Evolutionary conservation across 2,329 filamentous ascomycete genomes (phyloP).

Genomic region (Pyricularia sp.): DNA sequence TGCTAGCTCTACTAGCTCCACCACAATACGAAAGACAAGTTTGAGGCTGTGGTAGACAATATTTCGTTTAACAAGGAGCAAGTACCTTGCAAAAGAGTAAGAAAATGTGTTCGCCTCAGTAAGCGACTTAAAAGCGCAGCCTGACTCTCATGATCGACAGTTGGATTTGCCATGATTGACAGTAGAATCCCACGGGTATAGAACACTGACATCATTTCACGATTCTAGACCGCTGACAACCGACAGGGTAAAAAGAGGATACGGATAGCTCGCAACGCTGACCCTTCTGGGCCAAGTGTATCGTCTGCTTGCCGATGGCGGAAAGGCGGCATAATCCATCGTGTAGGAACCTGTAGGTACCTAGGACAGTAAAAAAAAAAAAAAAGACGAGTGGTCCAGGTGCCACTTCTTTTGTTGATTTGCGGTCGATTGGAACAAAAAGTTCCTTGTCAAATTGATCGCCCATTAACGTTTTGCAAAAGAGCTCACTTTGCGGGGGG

Average conservation of each 20-base stretch:
- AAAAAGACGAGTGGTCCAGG: not conserved
- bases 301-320: not conserved
- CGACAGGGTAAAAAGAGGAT: not conserved
- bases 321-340: not conserved
- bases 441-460: not conserved
- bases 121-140: not conserved
- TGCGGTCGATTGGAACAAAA: not conserved
- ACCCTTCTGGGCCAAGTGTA: not conserved
- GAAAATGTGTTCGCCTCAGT: not conserved
- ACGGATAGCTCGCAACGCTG: not conserved
- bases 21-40: not conserved
- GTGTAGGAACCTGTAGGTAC: not conserved
- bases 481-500: not conserved
- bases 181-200: not conserved
- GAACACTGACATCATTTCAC: not conserved
- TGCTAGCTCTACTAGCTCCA: not conserved
- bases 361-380: not conserved
- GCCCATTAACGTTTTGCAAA: not conserved
- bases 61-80: not conserved
- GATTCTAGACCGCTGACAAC: not conserved
- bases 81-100: not conserved
- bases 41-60: not conserved
- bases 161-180: not conserved
- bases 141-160: not conserved
- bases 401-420: not conserved